Evolutionary conservation across 1,284 basidiomycete species (phyloP), one percentile per base, ranked within the genome.

Genomic region (Sanghuangporus weigelae): DNA sequence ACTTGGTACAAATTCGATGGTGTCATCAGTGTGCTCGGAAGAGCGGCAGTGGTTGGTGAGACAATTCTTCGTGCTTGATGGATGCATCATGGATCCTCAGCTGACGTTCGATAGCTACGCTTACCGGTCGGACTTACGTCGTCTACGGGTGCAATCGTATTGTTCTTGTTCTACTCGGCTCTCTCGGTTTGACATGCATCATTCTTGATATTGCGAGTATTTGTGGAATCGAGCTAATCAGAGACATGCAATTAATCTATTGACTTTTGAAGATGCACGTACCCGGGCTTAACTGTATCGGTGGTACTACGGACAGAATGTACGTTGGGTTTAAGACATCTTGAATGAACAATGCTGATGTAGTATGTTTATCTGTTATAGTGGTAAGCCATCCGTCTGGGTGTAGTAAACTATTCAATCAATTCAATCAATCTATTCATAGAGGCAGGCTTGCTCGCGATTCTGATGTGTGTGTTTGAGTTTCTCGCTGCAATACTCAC

Each of bases 31-130:
- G 70, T 76, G 5, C 54, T 75, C 11, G 76, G 74, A 3, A 68
- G 75, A 10, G 67, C 70, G 14, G 71, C 73, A 3, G 69, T 78
- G 14, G 65, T 77, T 26, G 64, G 75, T 75, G 57, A 67, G 72
- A 69, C 23, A 11, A 1, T 35, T 49, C 46, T 21, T 21, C n/a
- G 31, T 40, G 23, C 21, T 5, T 42, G 14, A 10, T 19, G 7
- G 16, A 40, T 16, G 11, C 36, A 19, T 46, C 2, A 14, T 44
- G 26, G 19, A 19, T 12, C n/a, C 26, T n/a, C 21, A 2, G 26
- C 10, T 16, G 6, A n/a, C 19, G 8, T 46, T 7, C 14, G 44
- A 14, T 16, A 76, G 74, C 68, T 38, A 71, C 73, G 0, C 74
- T 75, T 70, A 66, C 70, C 12, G 67, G 68, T 23, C 66, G 76